Evolutionary conservation across 306 rosid genomes (phyloP), one percentile per base, ranked within the genome.

Genomic region (Quercus dentata): DNA sequence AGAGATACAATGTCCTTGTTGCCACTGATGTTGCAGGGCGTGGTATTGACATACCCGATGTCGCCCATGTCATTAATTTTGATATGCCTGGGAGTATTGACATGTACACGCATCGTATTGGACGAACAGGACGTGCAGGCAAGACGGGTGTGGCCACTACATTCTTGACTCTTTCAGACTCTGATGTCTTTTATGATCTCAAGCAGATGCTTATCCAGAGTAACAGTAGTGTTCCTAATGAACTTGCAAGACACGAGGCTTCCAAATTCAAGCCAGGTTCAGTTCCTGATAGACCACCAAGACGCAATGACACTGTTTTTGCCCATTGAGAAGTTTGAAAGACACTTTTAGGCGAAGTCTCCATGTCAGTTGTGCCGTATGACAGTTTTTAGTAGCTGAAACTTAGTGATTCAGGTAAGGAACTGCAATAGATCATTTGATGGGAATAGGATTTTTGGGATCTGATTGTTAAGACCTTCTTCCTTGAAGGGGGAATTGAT

Each of bases 11-110:
- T 85, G 98, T 93, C 62, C 97, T 93, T 56, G 97, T 91, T 75
- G 97, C 98, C 1, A 93, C 98, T 0, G 97, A 93, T 87, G 98
- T 91, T 84, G 98, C 94, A 1, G 97, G 98, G 44, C 98, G 98
- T 83, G 98, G 98, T 21, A 93, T 93, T 85, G 98, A 93, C 84
- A 93, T 93, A 83, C 98, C 98, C 8, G 98, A 91, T 81, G 98
- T 93, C 75, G 98, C 98, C 71, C 90, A 90, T 84, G 98, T 93
- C 69, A 87, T 94, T 77, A 94, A 94, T 84, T 90, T 83, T 56
- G 98, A 94, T 84, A 94, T 88, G 98, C 98, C 98, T 25, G 89
- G 90, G 83, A 91, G 87, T 79, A 94, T 94, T 76, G 98, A 91
- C 77, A 92, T 87, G 93, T 94, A 94, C 87, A 94, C 98, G 0